Evolutionary conservation across 164 flowering plant genomes (phyloP).

Genomic region (Platanus orientalis): DNA sequence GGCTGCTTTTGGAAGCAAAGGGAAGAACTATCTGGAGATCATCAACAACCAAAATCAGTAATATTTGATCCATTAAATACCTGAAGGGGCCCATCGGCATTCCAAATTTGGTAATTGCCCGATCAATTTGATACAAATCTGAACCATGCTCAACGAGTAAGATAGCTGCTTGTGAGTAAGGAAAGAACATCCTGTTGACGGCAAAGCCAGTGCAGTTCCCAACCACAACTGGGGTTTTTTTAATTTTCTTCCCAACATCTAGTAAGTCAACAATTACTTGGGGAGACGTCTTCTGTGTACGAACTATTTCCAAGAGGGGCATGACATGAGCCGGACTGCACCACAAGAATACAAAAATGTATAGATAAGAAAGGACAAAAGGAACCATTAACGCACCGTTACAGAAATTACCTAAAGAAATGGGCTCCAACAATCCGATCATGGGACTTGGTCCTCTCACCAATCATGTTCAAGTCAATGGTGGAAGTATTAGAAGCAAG

Average conservation of each 20-base stretch:
- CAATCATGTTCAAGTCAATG: slow-evolving; percentile 81
- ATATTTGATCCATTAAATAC: slow-evolving; percentile 22
- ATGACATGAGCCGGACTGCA: slow-evolving; percentile 93
- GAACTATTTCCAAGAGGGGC: slow-evolving; percentile 92
- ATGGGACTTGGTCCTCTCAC: slow-evolving; percentile 68
- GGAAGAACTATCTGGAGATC: neutral
- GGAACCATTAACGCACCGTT: neutral
- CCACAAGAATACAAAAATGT: slow-evolving; percentile 7
- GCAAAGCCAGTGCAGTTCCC: slow-evolving; percentile 98
- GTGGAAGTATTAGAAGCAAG: slow-evolving; percentile 93
- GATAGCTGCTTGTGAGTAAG: slow-evolving; percentile 75
- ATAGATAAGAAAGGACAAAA: slow-evolving; percentile 3
- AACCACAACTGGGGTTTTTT: slow-evolving; percentile 83
- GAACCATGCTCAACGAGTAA: slow-evolving; percentile 75
- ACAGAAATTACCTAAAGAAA: slow-evolving; percentile 67
- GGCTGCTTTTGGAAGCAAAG: slow-evolving; percentile 1
- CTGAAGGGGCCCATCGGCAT: slow-evolving; percentile 99
- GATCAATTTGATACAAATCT: slow-evolving; percentile 74
- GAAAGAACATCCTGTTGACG: slow-evolving; percentile 90
- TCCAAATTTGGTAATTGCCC: slow-evolving; percentile 75
- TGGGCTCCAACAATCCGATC: slow-evolving; percentile 91
- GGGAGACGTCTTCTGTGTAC: slow-evolving; percentile 75
- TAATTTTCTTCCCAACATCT: slow-evolving; percentile 77
- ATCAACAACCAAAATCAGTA: neutral
- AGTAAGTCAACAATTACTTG: slow-evolving; percentile 82